Percentiles rank a stretch among this genome's conserved stretches.
Evolutionary conservation across 208 protist genomes (phyloP).

Genomic region (Porcisia hertigi): DNA sequence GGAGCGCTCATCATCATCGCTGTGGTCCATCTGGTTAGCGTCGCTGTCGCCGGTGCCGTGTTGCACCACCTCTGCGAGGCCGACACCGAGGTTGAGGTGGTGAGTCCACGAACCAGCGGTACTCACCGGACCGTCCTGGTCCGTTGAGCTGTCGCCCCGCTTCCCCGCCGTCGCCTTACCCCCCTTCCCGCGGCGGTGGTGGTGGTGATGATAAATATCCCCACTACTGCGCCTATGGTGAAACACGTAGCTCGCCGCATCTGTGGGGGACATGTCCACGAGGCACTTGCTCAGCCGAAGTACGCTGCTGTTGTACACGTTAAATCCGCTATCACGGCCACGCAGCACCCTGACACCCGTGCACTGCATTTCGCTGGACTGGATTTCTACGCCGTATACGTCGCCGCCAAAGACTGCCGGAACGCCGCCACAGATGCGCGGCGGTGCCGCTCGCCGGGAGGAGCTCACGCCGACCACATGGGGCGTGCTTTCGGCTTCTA

Average conservation of each 20-base stretch:
- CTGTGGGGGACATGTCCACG: conserved; percentile 39
- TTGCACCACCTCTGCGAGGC: not conserved
- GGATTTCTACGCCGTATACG: conserved; percentile 63
- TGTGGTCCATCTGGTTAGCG: not conserved
- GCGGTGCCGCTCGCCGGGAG: conserved; percentile 24
- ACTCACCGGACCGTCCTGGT: not conserved
- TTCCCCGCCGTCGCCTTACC: not conserved
- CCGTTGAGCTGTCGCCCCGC: not conserved
- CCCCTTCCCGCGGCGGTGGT: not conserved
- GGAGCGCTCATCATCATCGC: not conserved
- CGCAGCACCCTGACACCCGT: conserved; percentile 47
- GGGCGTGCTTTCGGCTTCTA: conserved; percentile 32
- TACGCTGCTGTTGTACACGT: conserved; percentile 49
- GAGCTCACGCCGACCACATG: conserved; percentile 43
- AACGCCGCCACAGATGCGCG: conserved; percentile 41
- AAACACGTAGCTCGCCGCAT: conserved; percentile 23
- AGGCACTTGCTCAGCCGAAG: conserved; percentile 40
- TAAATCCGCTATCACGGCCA: conserved; percentile 65
- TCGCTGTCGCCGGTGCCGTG: not conserved
- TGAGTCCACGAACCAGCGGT: not conserved
- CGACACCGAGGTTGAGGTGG: conserved; percentile 3
- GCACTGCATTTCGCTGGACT: conserved; percentile 46
- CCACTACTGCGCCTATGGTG: not conserved
- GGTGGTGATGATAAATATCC: not conserved
- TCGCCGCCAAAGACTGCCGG: conserved; percentile 48